Conservation (phyloP, 768 basidiomycete species). For the Calocybe indica region DNA sequence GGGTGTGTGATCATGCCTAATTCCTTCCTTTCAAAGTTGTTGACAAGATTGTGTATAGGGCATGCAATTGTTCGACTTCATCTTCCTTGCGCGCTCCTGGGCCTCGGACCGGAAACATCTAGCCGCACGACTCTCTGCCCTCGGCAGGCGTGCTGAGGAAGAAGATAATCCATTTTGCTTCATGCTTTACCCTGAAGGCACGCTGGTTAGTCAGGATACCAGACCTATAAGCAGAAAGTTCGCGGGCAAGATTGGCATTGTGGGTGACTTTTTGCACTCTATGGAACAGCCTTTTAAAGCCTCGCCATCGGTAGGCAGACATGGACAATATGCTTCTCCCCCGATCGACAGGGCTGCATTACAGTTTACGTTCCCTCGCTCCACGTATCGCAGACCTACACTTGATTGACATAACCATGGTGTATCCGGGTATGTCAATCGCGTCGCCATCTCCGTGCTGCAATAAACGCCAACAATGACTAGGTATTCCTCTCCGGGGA, state of each 20-base stretch:
- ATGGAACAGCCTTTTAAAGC: not conserved
- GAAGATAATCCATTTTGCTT: constrained; percentile 72
- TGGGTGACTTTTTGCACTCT: constrained; percentile 36
- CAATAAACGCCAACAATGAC: constrained; percentile 4
- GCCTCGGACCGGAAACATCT: constrained; percentile 73
- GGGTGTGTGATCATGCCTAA: constrained; percentile 43
- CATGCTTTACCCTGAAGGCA: constrained; percentile 94
- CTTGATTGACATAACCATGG: constrained; percentile 86
- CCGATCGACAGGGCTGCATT: constrained; percentile 86
- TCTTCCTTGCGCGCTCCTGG: constrained; percentile 91
- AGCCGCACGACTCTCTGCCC: constrained; percentile 53
- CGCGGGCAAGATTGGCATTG: constrained; percentile 84
- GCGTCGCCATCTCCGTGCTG: not conserved
- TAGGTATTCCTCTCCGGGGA: constrained; percentile 71
- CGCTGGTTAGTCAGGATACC: constrained; percentile 84
- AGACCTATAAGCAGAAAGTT: constrained; percentile 81
- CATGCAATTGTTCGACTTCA: constrained; percentile 94
- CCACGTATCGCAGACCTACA: constrained; percentile 73
- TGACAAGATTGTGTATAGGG: constrained; percentile 37
- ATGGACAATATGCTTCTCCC: constrained; percentile 81
- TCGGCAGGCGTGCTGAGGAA: constrained; percentile 65
- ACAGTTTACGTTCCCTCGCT: constrained; percentile 74
- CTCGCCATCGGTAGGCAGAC: constrained; percentile 50
- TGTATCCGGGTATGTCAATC: constrained; percentile 71
- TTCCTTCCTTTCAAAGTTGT: not conserved